Conservation (phyloP, 2,329 filamentous ascomycete genomes). For the Aspergillus sp. region DNA sequence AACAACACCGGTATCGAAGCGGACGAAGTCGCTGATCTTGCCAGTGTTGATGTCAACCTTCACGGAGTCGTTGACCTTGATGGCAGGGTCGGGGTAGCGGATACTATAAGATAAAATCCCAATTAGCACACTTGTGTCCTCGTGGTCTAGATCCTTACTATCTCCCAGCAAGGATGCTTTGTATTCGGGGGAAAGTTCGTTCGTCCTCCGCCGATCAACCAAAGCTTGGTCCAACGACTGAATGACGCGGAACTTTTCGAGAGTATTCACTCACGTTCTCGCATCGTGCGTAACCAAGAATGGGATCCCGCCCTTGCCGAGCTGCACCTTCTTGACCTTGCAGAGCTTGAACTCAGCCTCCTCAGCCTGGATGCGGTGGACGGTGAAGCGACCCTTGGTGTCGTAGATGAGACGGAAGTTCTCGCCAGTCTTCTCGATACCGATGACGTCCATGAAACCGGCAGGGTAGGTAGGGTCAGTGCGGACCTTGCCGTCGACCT, state of each 20-base stretch:
- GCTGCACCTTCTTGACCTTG: constrained; percentile 99
- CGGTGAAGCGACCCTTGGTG: constrained; percentile 99
- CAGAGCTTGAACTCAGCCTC: constrained; percentile 99
- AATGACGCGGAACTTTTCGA: constrained; percentile 80
- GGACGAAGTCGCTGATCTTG: constrained; percentile 98
- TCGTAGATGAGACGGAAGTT: constrained; percentile 99
- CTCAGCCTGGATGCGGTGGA: constrained; percentile 98
- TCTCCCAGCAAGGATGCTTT: constrained; percentile 27
- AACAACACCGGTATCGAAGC: constrained; percentile 97
- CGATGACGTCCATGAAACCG: constrained; percentile 99
- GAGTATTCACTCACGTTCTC: constrained; percentile 88
- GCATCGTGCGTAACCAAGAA: constrained; percentile 99
- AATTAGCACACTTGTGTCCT: constrained; percentile 36
- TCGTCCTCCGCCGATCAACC: constrained; percentile 58
- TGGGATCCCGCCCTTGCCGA: constrained; percentile 99
- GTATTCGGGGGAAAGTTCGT: constrained; percentile 21
- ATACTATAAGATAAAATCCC: constrained; percentile 64
- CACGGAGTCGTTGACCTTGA: constrained; percentile 99
- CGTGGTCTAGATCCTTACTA: constrained; percentile 28
- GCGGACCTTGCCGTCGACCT: constrained; percentile 99
- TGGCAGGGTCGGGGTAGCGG: constrained; percentile 95
- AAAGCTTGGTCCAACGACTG: constrained; percentile 99
- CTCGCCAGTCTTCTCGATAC: constrained; percentile 99
- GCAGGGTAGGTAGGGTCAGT: constrained; percentile 97
- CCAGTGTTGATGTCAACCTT: constrained; percentile 97